A percentile compares a stretch with the other conserved stretches of the same genome.
Conservation (phyloP, 2,329 filamentous ascomycete species). For the Botrytis medusae region DNA sequence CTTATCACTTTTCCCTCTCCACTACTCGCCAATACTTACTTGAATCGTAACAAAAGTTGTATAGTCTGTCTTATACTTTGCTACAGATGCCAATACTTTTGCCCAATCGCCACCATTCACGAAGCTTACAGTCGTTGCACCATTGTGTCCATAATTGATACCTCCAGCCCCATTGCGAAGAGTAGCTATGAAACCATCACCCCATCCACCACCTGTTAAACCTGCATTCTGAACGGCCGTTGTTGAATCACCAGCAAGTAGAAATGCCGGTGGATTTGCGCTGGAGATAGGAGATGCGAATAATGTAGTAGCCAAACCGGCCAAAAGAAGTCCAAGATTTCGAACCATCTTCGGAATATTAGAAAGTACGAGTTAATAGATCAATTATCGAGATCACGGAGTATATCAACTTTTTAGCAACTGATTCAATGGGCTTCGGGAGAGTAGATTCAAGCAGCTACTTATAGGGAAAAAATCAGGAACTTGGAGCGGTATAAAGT, state of each 20-base stretch:
- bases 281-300: neutral
- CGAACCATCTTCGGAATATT: neutral
- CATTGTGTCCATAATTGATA: conserved; percentile 50
- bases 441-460: neutral
- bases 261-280: conserved; percentile 38
- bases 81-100: conserved; percentile 44
- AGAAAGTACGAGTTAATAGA: neutral
- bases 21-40: conserved; percentile 32
- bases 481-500: neutral
- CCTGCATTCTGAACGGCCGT: conserved; percentile 33
- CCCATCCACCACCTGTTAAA: conserved; percentile 44
- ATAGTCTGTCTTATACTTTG: conserved; percentile 39
- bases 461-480: neutral
- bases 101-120: conserved; percentile 48
- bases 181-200: conserved; percentile 50
- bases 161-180: conserved; percentile 38
- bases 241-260: conserved; percentile 46
- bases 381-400: neutral
- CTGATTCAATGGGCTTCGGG: neutral
- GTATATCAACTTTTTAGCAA: neutral
- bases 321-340: neutral
- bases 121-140: conserved; percentile 49
- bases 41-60: conserved; percentile 51
- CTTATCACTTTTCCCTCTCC: neutral
- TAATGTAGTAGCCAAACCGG: neutral